A percentile compares a stretch with the other conserved stretches of the same genome.
These are phyloP conservation scores for Vinca minor DNA, from an alignment of 257 asterid species.

Conservation along the genomic window DNA sequence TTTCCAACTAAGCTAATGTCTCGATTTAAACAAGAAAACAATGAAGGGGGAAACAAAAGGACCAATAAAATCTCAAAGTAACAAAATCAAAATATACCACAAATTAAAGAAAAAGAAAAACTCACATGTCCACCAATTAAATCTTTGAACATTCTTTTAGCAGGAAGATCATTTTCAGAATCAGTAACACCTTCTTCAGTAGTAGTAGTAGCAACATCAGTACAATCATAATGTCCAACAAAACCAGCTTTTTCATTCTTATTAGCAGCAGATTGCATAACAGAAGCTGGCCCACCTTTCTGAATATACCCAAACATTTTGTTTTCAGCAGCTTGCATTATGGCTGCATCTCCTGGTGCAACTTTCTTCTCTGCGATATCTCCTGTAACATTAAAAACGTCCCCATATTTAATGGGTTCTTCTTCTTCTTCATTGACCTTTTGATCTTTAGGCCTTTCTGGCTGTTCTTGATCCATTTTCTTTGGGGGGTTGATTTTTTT, in stretches of 20 bases:
- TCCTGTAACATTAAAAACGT: slow-evolving; percentile 8
- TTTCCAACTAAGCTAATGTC: no score
- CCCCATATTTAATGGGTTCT: slow-evolving; percentile 11
- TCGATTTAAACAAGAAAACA: no score
- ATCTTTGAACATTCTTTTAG: slow-evolving; percentile 2
- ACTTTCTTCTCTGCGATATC: slow-evolving; percentile 6
- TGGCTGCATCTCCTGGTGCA: slow-evolving; percentile 16
- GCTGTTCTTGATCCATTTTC: slow-evolving; percentile 4
- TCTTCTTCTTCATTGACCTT: neutral
- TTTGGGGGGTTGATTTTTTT: neutral
- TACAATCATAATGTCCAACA: slow-evolving; percentile 6
- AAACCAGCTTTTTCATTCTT: slow-evolving; percentile 18
- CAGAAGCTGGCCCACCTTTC: slow-evolving; percentile 14
- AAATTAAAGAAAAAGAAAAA: neutral
- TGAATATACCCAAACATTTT: slow-evolving; percentile 3
- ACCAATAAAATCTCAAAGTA: no score
- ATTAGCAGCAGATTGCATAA: slow-evolving; percentile 12
- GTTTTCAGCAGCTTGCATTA: slow-evolving; percentile 11
- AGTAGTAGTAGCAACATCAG: neutral
- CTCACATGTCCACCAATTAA: slow-evolving; percentile 14
- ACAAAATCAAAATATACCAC: neutral
- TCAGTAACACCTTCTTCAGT: slow-evolving; percentile 7
- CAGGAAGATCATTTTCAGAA: slow-evolving; percentile 12
- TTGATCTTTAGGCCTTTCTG: slow-evolving; percentile 4
- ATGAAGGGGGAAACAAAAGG: no score